Evolutionary conservation across 805 yeast species (phyloP).

Genomic region (Kazachstania africana): DNA sequence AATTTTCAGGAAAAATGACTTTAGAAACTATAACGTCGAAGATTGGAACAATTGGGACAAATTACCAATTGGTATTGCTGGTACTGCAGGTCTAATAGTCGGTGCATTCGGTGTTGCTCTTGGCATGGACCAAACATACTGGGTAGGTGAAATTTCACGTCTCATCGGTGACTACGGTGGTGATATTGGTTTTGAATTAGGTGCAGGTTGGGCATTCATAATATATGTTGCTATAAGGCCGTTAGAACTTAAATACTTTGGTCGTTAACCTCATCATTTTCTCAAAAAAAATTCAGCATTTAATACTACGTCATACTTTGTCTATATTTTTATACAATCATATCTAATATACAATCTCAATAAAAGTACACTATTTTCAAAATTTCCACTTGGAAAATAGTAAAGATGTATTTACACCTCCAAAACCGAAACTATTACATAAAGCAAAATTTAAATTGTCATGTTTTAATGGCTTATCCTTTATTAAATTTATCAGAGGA

Average conservation of each 20-base stretch:
- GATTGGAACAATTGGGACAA: constrained; percentile 45
- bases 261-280: constrained; percentile 24
- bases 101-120: constrained; percentile 79
- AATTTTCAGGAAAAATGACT: constrained; percentile 51
- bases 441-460: constrained; percentile 45
- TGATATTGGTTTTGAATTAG: constrained; percentile 79
- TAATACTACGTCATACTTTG: no score
- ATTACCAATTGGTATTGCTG: constrained; percentile 71
- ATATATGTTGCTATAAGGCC: constrained; percentile 49
- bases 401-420: constrained; percentile 84
- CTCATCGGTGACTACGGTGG: constrained; percentile 62
- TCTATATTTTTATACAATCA: not conserved
- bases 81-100: constrained; percentile 62
- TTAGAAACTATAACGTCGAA: constrained; percentile 48
- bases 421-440: constrained; percentile 92
- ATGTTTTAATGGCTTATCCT: constrained; percentile 31
- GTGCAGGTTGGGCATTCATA: constrained; percentile 52
- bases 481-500: constrained; percentile 43
- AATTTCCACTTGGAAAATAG: constrained; percentile 32
- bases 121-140: constrained; percentile 87
- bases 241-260: constrained; percentile 53
- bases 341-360: not conserved
- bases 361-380: no score
- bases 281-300: no score
- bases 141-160: constrained; percentile 54